Base-by-base conservation (phyloP, 1,284 basidiomycete genomes). In the Rhodotorula mucilaginosa region DNA sequence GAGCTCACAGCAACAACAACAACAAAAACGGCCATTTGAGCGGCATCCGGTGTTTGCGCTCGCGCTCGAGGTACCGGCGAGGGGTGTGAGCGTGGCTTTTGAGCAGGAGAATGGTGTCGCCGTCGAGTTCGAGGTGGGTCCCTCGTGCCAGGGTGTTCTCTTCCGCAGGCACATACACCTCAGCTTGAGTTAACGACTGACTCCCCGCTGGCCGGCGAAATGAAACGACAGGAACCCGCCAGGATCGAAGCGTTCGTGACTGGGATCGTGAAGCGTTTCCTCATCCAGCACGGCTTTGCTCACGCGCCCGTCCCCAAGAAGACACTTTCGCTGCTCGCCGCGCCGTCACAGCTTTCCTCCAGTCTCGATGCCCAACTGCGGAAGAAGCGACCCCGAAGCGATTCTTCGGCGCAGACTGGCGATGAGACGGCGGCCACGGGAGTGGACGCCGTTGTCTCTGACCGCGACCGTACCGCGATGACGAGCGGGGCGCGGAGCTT, bases 11-110 rank as follows among this genome's bases (percentile, higher is more conserved):
- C 60, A n/a, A 15, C 58, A 15, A 12, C 58, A 26, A 46, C 21
- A 23, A 13, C 51, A n/a, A 47, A 58, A 60, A 44, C 39, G 39
- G 34, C 89, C 91, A 39, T 61, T 10, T 26, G 91, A 92, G 78
- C 88, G 87, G 79, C 87, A 86, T 77, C 88, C 92, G 2, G 86
- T 92, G 65, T 96, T 92, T 79, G 89, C 93, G 44, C 83, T 97
- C 46, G 88, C 90, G 78, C 78, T 96, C 64, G 84, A 82, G 3
- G 81, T 93, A 18, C 87, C 91, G 56, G 81, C 87, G 2, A 81
- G 83, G 26, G 83, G 88, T 46, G 83, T 95, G 18, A 92, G 95
- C 78, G 89, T 90, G 69, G 87, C 87, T 69, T 79, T 93, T 34
- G 90, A 91, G 74, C 91, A 92, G 21, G 82, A 86, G 18, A 96